Conservation (phyloP, 2,329 filamentous ascomycete genomes). For the Dactylellina sp. region DNA sequence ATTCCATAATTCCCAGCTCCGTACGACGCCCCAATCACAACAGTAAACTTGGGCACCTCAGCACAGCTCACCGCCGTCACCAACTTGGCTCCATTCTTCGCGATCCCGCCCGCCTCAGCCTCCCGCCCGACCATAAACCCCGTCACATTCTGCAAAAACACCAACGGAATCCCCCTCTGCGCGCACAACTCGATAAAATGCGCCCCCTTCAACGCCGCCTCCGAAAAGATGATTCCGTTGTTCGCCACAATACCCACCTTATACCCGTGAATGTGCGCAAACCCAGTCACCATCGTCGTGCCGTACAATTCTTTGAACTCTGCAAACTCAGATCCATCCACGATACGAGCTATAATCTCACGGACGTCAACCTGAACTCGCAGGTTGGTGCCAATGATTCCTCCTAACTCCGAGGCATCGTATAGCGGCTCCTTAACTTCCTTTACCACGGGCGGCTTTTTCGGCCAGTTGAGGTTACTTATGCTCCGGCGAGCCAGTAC, state of each 20-base stretch:
- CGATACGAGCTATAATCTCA: constrained; percentile 91
- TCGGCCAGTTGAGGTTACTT: constrained; percentile 88
- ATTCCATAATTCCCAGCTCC: constrained; percentile 89
- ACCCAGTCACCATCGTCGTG: constrained; percentile 88
- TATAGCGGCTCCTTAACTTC: constrained; percentile 81
- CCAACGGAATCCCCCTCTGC: constrained; percentile 86
- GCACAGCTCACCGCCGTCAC: constrained; percentile 95
- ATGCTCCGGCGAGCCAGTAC: constrained; percentile 85
- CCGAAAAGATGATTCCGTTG: constrained; percentile 92
- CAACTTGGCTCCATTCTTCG: constrained; percentile 96
- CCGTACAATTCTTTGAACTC: constrained; percentile 97
- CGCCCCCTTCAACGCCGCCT: constrained; percentile 89
- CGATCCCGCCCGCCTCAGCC: constrained; percentile 93
- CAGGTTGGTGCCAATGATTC: constrained; percentile 90
- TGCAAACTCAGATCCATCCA: constrained; percentile 87
- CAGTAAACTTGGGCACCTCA: constrained; percentile 94
- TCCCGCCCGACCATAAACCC: constrained; percentile 98
- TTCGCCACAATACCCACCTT: constrained; percentile 94
- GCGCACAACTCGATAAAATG: constrained; percentile 97
- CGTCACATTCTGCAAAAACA: constrained; percentile 96
- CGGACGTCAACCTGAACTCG: constrained; percentile 85
- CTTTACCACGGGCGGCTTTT: constrained; percentile 59
- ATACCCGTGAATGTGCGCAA: constrained; percentile 88
- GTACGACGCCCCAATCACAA: constrained; percentile 77
- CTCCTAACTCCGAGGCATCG: constrained; percentile 80